Evolutionary conservation across 345 rosid species (phyloP).

Genomic region (Murraya paniculata): DNA sequence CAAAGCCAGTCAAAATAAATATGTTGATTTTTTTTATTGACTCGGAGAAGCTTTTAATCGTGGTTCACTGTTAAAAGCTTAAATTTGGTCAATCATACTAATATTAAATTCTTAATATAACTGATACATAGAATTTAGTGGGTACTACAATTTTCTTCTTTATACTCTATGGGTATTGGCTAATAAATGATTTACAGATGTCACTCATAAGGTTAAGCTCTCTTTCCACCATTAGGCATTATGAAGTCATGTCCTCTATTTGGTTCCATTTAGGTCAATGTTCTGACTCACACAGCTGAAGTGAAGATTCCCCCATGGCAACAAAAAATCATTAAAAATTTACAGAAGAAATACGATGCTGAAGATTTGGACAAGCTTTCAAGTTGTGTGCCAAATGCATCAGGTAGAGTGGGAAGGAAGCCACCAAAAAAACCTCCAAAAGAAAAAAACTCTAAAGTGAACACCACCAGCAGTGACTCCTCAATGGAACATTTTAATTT

Average conservation of each 20-base stretch:
- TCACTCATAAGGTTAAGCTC: neutral
- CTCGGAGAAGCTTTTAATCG: neutral
- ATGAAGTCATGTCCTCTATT: neutral
- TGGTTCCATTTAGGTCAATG: conserved; percentile 41
- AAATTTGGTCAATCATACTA: neutral
- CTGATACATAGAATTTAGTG: neutral
- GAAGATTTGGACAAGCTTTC: conserved; percentile 22
- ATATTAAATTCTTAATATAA: neutral
- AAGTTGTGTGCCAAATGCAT: conserved; percentile 14
- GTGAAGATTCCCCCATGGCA: conserved; percentile 38
- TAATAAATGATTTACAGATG: neutral
- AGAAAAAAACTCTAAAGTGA: conserved; percentile 10
- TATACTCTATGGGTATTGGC: neutral
- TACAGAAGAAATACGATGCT: conserved; percentile 32
- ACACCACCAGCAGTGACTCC: conserved; percentile 8
- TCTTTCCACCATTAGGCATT: neutral
- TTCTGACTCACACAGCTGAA: conserved; percentile 44
- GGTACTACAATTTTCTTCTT: neutral
- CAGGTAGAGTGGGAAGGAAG: conserved; percentile 16
- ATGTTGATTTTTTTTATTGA: neutral
- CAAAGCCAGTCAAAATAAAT: neutral
- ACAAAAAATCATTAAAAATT: conserved; percentile 25
- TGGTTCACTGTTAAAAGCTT: neutral
- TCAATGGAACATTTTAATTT: conserved; percentile 1
- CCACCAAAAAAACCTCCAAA: conserved; percentile 7